phyloP scores from a whole-genome alignment of 2,329 filamentous ascomycete species.

The Leptographium lundbergii region DNA sequence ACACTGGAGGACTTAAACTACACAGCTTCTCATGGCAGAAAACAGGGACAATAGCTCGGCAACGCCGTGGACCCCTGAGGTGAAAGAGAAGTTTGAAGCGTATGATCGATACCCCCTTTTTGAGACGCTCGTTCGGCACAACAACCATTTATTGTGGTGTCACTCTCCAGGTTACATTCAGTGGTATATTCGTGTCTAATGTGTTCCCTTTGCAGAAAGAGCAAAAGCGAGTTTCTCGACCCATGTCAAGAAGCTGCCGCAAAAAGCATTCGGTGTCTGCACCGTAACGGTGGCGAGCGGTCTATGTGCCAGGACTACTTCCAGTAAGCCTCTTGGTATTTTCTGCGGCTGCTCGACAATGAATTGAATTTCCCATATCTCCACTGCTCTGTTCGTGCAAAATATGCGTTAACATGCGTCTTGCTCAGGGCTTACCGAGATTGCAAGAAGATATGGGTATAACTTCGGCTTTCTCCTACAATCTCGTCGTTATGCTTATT shows the following conservation, averaged over 20 bases:
- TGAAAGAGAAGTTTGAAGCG: conserved; percentile 52
- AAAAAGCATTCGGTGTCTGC: conserved; percentile 74
- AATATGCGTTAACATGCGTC: conserved; percentile 6
- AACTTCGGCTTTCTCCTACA: conserved; percentile 10
- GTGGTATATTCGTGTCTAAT: background rate
- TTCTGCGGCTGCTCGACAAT: too few relatives aligned
- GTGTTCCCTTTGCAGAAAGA: conserved; percentile 48
- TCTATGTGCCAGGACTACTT: conserved; percentile 94
- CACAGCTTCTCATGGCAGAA: background rate
- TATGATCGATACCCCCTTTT: conserved; percentile 21
- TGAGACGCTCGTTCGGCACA: background rate
- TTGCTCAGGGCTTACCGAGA: conserved; percentile 63
- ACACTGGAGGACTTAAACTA: background rate
- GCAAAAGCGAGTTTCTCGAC: conserved; percentile 80
- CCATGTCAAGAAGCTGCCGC: conserved; percentile 89
- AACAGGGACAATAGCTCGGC: background rate
- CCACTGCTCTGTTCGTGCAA: background rate
- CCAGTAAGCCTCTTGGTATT: conserved; percentile 43
- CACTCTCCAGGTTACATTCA: background rate
- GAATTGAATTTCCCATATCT: too few relatives aligned
- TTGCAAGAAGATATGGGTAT: conserved; percentile 90
- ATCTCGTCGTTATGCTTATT: too few relatives aligned
- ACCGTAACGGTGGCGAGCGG: conserved; percentile 75
- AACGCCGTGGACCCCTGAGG: conserved; percentile 42
- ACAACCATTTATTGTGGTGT: background rate